phyloP scores from a whole-genome alignment of 192 early-diverging fungal genomes.

The Backusella liffmaniae region DNA sequence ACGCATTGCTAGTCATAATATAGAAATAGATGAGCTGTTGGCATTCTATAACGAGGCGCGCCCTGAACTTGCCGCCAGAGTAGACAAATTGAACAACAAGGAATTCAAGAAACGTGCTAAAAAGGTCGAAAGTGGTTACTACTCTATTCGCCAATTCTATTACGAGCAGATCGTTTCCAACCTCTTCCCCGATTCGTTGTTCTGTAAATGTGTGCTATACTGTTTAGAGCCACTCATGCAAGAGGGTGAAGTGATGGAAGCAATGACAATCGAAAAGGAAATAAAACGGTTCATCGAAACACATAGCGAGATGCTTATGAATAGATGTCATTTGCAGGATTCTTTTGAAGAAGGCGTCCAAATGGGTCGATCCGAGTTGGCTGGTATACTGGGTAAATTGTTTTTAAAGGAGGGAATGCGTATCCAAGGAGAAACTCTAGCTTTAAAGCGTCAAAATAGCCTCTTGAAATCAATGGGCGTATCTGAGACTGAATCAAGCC shows the following conservation, averaged over 20 bases:
- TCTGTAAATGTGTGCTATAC: constrained; percentile 52
- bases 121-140: constrained; percentile 61
- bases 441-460: constrained; percentile 50
- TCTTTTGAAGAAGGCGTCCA: constrained; percentile 69
- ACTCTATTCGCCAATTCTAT: constrained; percentile 53
- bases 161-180: constrained; percentile 41
- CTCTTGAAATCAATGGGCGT: constrained; percentile 54
- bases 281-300: constrained; percentile 58
- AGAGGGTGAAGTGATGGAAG: constrained; percentile 73
- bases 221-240: constrained; percentile 70
- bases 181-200: constrained; percentile 28
- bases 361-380: constrained; percentile 65
- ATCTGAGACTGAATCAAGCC: constrained; percentile 16
- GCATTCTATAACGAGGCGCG: neutral
- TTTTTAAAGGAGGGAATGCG: constrained; percentile 77
- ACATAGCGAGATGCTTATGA: constrained; percentile 49
- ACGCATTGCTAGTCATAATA: constrained; percentile 45
- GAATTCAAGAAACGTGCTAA: constrained; percentile 67
- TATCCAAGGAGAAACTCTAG: constrained; percentile 58
- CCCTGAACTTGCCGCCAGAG: constrained; percentile 32
- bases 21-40: constrained; percentile 23
- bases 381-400: constrained; percentile 67
- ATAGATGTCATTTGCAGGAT: constrained; percentile 61
- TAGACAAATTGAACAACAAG: constrained; percentile 62
- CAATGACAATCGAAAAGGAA: constrained; percentile 47